phyloP scores from a whole-genome alignment of 2,329 filamentous ascomycete species.

The Shiraia sp. region DNA sequence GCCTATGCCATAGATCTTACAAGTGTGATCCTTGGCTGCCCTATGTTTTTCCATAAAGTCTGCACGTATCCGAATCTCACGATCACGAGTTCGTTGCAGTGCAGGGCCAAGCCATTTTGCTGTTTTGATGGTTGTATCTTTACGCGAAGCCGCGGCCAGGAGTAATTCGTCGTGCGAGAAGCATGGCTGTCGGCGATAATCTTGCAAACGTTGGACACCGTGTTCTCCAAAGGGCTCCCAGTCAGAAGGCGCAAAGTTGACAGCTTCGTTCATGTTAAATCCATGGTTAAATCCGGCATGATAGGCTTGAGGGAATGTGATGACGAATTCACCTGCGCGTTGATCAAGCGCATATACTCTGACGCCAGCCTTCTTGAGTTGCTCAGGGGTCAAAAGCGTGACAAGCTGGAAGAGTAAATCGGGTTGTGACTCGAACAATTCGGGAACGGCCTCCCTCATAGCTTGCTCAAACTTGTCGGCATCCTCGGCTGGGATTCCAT shows the following conservation, averaged over 20 bases:
- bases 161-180: constrained; percentile 97
- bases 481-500: constrained; percentile 92
- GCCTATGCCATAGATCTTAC: constrained; percentile 58
- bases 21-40: constrained; percentile 43
- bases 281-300: constrained; percentile 97
- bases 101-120: constrained; percentile 95
- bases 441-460: constrained; percentile 92
- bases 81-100: constrained; percentile 73
- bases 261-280: constrained; percentile 98
- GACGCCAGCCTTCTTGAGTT: constrained; percentile 89
- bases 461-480: constrained; percentile 93
- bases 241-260: constrained; percentile 93
- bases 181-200: constrained; percentile 88
- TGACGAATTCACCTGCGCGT: constrained; percentile 90
- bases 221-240: constrained; percentile 92
- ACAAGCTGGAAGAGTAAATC: constrained; percentile 96
- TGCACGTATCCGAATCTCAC: constrained; percentile 71
- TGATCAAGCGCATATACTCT: constrained; percentile 95
- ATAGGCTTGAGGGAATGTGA: constrained; percentile 96
- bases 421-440: constrained; percentile 94
- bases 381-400: constrained; percentile 91
- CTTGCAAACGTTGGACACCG: constrained; percentile 82
- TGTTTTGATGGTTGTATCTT: constrained; percentile 79
- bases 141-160: constrained; percentile 80
- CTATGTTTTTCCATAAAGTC: constrained; percentile 70